Evolutionary conservation across 495 filamentous ascomycete species (phyloP), one percentile per base, ranked within the genome.

Genomic region (Sabuloglossum arenarium): DNA sequence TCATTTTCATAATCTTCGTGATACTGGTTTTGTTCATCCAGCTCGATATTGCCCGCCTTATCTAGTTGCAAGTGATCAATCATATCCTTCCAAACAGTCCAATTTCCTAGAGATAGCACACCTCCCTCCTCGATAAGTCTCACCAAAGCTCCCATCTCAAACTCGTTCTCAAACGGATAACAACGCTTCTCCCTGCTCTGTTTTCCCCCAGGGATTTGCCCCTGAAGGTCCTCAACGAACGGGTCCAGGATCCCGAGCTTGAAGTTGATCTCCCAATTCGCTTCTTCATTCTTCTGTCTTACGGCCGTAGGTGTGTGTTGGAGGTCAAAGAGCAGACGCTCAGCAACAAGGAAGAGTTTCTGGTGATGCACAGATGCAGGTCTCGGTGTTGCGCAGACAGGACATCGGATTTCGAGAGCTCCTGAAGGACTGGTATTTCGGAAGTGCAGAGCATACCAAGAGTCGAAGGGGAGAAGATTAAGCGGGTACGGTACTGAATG

Each of bases 221-320:
- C 55, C n/a, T 16, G 8, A 12, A 54, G 31, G 30, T 60, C 61
- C 37, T 60, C 58, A 25, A 60, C 46, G 21, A 55, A 55, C 1
- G 61, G 61, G 28, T 54, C 61, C 16, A 60, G 34, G 25, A 60
- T 58, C 0, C 61, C 61, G 1, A 62, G 47, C 24, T 59, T 32
- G 29, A 58, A 62, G 32, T 62, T 62, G 14, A 62, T 59, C 32
- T 55, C 56, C 61, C 59, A 56, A 32, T 56, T 60, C 42, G 56
- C 24, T 37, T 60, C 56, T 37, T 60, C 56, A 29, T 60, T 62
- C 32, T 45, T 53, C 23, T 62, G 42, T 46, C 42, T 53, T 10
- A 56, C 56, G 31, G 16, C 12, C 14, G 11, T 57, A 12, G 53
- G 54, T 5, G 57, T 45, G 8, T n/a, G 3, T 1, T 37, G 30